Conservation (phyloP, 1,284 basidiomycete species). For the Sparassis latifolia region DNA sequence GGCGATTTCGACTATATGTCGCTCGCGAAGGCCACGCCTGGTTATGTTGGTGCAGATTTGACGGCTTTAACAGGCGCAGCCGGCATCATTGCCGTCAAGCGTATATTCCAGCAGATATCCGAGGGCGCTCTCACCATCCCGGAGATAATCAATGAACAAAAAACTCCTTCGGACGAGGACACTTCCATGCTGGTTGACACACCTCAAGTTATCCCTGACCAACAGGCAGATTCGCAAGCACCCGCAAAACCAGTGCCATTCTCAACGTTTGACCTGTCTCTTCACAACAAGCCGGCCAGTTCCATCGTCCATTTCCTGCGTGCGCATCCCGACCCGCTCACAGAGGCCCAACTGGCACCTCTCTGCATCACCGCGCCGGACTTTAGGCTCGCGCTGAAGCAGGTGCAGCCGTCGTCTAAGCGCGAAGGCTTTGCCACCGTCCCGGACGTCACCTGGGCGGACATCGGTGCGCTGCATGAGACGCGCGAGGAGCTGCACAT, state of each 20-base stretch:
- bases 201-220: conserved; percentile 3
- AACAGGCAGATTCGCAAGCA: conserved; percentile 11
- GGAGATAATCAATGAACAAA: conserved; percentile 18
- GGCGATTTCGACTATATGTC: conserved; percentile 79
- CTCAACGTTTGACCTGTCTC: conserved; percentile 30
- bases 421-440: conserved; percentile 97
- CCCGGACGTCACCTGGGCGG: conserved; percentile 92
- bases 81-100: conserved; percentile 92
- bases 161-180: conserved; percentile 23
- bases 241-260: conserved; percentile 32
- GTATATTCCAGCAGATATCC: conserved; percentile 85
- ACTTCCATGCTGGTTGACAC: conserved; percentile 48
- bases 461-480: conserved; percentile 86
- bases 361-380: conserved; percentile 78
- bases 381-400: conserved; percentile 74
- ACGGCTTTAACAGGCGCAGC: conserved; percentile 89
- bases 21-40: conserved; percentile 91
- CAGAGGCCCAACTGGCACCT: conserved; percentile 69
- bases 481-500: conserved; percentile 92
- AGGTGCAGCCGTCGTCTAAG: conserved; percentile 93
- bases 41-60: conserved; percentile 95
- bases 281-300: conserved; percentile 38
- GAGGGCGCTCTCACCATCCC: conserved; percentile 59
- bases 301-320: conserved; percentile 89
- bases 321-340: conserved; percentile 78